Evolutionary conservation across 1,139 yeast species (phyloP).

Genomic region (Insectozyma bohioensis): DNA sequence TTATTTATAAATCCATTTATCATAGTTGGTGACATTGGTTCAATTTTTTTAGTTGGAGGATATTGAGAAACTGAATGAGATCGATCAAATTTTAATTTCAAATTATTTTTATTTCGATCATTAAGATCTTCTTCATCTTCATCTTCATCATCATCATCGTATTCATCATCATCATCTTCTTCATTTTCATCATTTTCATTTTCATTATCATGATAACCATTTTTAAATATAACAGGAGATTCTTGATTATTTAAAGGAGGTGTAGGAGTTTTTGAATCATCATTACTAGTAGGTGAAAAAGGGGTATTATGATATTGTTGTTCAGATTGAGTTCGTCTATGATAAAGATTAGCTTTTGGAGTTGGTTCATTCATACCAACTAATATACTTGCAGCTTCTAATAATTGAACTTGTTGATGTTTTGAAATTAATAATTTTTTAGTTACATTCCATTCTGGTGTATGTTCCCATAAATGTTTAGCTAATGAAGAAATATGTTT

Average conservation of each 20-base stretch:
- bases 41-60: slow-evolving; percentile 16
- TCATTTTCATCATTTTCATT: slow-evolving; percentile 22
- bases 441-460: slow-evolving; percentile 90
- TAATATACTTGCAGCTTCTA: slow-evolving; percentile 85
- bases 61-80: slow-evolving; percentile 20
- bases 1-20: not conserved
- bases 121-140: not conserved
- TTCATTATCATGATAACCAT: slow-evolving; percentile 17
- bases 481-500: slow-evolving; percentile 81
- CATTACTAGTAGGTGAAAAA: slow-evolving; percentile 10
- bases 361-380: slow-evolving; percentile 70
- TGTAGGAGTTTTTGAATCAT: slow-evolving; percentile 11
- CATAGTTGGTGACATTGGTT: slow-evolving; percentile 9
- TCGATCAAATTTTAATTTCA: slow-evolving; percentile 11
- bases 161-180: slow-evolving; percentile 20
- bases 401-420: slow-evolving; percentile 85
- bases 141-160: slow-evolving; percentile 1
- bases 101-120: not conserved
- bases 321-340: slow-evolving; percentile 10
- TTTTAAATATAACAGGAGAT: not conserved
- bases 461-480: slow-evolving; percentile 76
- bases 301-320: slow-evolving; percentile 8
- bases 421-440: slow-evolving; percentile 78
- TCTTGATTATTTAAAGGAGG: slow-evolving; percentile 11
- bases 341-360: not conserved